Evolutionary conservation across 2,329 filamentous ascomycete species (phyloP).

Genomic region (Claviceps fusiformis): DNA sequence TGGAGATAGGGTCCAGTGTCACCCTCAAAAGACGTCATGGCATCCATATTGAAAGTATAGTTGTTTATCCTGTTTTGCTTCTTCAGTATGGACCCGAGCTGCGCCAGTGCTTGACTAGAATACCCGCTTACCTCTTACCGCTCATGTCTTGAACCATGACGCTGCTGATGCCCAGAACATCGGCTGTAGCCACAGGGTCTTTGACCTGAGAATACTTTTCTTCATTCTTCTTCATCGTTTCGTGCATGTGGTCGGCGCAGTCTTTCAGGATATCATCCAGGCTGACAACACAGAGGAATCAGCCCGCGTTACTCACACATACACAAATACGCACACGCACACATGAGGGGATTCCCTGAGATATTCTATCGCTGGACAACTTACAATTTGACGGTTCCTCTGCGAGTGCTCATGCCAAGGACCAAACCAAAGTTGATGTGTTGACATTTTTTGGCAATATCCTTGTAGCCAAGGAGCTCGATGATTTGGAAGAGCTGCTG

Average conservation of each 20-base stretch:
- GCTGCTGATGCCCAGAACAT: slow-evolving; percentile 80
- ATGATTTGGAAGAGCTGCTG: slow-evolving; percentile 61
- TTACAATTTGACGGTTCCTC: slow-evolving; percentile 58
- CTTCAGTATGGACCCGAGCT: neutral
- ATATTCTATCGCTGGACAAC: neutral
- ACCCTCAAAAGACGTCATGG: slow-evolving; percentile 73
- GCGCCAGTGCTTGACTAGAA: neutral
- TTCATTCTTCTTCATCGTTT: slow-evolving; percentile 85
- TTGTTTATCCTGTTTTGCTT: slow-evolving; percentile 37
- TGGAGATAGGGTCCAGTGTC: slow-evolving; percentile 79
- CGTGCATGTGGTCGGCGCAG: slow-evolving; percentile 91
- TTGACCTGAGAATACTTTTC: slow-evolving; percentile 83
- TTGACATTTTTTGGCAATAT: slow-evolving; percentile 53
- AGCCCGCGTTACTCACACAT: neutral
- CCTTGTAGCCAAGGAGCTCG: slow-evolving; percentile 54
- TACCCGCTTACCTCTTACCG: slow-evolving; percentile 61
- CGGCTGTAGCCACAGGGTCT: slow-evolving; percentile 67
- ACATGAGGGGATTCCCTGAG: neutral
- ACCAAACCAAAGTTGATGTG: slow-evolving; percentile 68
- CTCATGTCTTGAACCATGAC: slow-evolving; percentile 99
- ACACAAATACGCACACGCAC: no score
- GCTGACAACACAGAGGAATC: neutral
- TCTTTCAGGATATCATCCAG: slow-evolving; percentile 28
- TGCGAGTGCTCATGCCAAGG: slow-evolving; percentile 56
- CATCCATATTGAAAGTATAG: slow-evolving; percentile 64